These are phyloP conservation scores for Leccinum boreale DNA, from an alignment of 768 basidiomycete species.

Conservation along the genomic window DNA sequence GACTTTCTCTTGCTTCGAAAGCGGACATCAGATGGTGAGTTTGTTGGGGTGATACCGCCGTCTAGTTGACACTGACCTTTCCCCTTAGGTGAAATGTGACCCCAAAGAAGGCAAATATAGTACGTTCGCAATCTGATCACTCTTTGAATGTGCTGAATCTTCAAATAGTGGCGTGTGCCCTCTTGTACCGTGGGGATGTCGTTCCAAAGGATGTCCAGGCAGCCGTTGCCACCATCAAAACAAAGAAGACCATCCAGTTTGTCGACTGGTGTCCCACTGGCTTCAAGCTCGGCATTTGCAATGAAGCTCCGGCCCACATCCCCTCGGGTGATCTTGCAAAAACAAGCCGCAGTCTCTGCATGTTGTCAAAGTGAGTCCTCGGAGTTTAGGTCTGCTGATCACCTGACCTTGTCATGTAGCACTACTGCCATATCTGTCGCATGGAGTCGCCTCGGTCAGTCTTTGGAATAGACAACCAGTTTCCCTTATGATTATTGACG, in stretches of 20 bases:
- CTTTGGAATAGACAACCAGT: background rate
- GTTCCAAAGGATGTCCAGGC: conserved; percentile 95
- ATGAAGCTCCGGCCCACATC: conserved; percentile 88
- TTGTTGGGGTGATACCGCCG: background rate
- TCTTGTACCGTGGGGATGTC: conserved; percentile 94
- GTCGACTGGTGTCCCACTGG: conserved; percentile 99
- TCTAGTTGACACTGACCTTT: conserved; percentile 2
- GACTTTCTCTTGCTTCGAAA: conserved; percentile 98
- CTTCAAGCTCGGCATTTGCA: conserved; percentile 98
- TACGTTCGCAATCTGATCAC: conserved; percentile 35
- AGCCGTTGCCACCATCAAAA: conserved; percentile 93
- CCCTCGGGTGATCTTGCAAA: conserved; percentile 96
- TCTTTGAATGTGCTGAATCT: conserved; percentile 12
- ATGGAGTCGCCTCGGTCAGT: conserved; percentile 80
- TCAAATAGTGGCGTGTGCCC: conserved; percentile 77
- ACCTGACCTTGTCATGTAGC: conserved; percentile 35
- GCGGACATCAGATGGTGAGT: conserved; percentile 88
- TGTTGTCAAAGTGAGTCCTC: conserved; percentile 78
- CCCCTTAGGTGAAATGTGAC: conserved; percentile 71
- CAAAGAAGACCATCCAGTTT: conserved; percentile 96
- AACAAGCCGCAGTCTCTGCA: conserved; percentile 91
- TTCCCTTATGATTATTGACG: conserved; percentile 10
- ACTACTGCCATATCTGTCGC: conserved; percentile 93
- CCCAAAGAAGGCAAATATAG: conserved; percentile 99
- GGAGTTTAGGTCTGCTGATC: background rate